These are phyloP conservation scores for Botryobasidium botryosum DNA, from an alignment of 768 basidiomycete genomes.

Conservation along the genomic window DNA sequence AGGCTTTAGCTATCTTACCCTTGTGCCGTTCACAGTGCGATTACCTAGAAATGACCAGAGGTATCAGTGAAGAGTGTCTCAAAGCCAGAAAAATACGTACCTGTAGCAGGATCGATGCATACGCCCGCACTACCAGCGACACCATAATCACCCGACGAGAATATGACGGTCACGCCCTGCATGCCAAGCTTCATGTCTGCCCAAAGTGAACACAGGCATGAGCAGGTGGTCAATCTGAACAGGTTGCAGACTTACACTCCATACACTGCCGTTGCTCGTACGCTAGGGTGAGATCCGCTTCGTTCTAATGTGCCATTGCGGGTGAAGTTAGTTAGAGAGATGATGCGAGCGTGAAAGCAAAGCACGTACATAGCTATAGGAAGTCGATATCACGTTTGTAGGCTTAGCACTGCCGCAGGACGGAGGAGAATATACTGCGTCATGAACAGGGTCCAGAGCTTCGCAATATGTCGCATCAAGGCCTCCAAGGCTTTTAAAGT, in stretches of 20 bases:
- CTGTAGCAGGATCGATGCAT: conserved; percentile 20
- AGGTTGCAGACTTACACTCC: conserved; percentile 23
- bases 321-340: conserved; percentile 13
- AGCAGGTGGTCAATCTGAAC: not conserved
- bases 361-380: conserved; percentile 14
- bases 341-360: no score
- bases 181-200: conserved; percentile 26
- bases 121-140: conserved; percentile 22
- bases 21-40: not conserved
- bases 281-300: conserved; percentile 13
- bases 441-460: conserved; percentile 20
- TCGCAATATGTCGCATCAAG: conserved; percentile 23
- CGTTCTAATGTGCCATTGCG: conserved; percentile 13
- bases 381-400: conserved; percentile 14
- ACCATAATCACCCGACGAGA: conserved; percentile 29
- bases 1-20: not conserved
- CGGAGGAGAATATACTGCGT: not conserved
- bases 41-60: not conserved
- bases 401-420: conserved; percentile 12
- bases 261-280: conserved; percentile 24
- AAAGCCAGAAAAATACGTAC: not conserved
- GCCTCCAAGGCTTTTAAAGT: conserved; percentile 24
- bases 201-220: conserved; percentile 1
- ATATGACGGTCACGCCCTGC: conserved; percentile 31
- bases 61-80: no score